Evolutionary conservation across 2,329 filamentous ascomycete genomes (phyloP), one percentile per base, ranked within the genome.

Genomic region (Aspergillus sergii): DNA sequence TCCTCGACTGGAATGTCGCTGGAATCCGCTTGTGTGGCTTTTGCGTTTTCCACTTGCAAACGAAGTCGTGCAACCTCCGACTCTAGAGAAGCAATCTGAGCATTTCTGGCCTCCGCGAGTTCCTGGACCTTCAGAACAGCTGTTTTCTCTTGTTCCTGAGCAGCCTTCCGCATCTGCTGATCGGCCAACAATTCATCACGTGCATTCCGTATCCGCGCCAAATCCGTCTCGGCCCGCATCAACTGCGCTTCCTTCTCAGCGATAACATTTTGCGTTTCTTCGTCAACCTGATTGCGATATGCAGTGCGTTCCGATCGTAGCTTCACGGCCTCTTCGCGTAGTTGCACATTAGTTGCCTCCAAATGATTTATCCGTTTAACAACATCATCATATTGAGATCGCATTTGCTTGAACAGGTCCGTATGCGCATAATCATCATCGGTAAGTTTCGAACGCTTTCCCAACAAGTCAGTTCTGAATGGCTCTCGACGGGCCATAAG

Each of bases 401-500:
- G 96, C 73, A 97, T 86, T 66, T 91, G 88, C 79, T 97, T 98
- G 85, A 97, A 99, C 3, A 97, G 85, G 71, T 97, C 93, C 5
- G 93, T 97, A 62, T 93, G 89, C 46, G 93, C 89, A 74, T 96
- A 98, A 71, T 99, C 95, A 66, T 99, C 95, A 72, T 99, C 95
- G 0, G 91, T 91, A 51, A 94, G 82, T 60, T 87, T 89, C 16
- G 92, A 89, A 55, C 91, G 83, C 75, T 89, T 58, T 16, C 56
- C 58, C 54, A 34, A 46, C 14, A 19, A 61, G 58, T 67, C 45
- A 62, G 63, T 55, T 45, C 39, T 51, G 32, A 53, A 3, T 6
- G 43, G 43, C 7, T 46, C 28, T 57, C 9, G 26, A 21, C 2
- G 16, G 46, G n/a, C 11, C 32, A 23, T 16, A 21, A 39, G 26